Evolutionary conservation across 129 eudicot species (phyloP), one percentile per base, ranked within the genome.

Genomic region (Chrysanthemum lavandulifolium): DNA sequence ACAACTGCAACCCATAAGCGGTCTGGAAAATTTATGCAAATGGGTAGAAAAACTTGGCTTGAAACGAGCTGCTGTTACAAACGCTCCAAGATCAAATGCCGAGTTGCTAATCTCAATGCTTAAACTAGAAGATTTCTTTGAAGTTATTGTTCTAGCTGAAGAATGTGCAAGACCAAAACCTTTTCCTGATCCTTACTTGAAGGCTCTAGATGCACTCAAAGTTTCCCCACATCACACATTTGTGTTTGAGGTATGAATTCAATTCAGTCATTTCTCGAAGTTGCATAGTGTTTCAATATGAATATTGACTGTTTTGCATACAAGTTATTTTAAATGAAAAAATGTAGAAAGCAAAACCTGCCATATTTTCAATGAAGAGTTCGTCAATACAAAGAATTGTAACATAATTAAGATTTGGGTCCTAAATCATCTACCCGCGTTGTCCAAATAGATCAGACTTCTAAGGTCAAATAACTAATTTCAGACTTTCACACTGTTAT

Each of bases 31-130:
- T 65, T 47, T 93, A 76, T 79, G 89, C 78, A 79, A 81, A 85
- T 93, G 98, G 98, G 84, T 93, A 8, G 90, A 90, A 76, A 87
- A 85, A 9, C 82, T 65, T 33, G 98, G 97, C 65, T 59, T 93
- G 63, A 93, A 82, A 84, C 82, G 97, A 73, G 98, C 92, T 48
- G 98, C 98, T n/a, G 98, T 93, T 29, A 93, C 98, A 12, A 93
- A 93, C 52, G 98, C 98, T 61, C 92, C 96, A 59, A 84, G 84
- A 75, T 76, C 89, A 75, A 93, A 93, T 68, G 97, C 88, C 5
- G 92, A 93, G 76, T 74, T 87, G 67, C 53, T 93, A 33, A 77
- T 93, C 65, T 76, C 95, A 5, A 83, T 73, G 82, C 82, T 89
- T 49, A 84, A 84, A 59, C 92, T 93, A n/a, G 9, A 77, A 36